These are phyloP conservation scores for Exophiala spinifera DNA, from an alignment of 2,329 filamentous ascomycete genomes.

Conservation along the genomic window DNA sequence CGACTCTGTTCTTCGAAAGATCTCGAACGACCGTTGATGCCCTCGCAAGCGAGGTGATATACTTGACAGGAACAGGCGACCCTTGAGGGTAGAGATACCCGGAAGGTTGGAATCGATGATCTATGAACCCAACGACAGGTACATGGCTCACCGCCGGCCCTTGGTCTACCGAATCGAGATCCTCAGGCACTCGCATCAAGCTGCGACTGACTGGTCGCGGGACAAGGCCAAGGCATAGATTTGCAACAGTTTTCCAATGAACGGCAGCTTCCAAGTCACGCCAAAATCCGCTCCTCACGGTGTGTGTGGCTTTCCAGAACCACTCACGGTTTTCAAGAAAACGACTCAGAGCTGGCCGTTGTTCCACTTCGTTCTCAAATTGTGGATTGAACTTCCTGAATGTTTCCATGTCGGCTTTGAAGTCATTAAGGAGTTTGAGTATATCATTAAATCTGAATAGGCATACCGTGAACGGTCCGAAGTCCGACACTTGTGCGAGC, in stretches of 20 bases:
- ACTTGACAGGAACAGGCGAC: constrained; percentile 9
- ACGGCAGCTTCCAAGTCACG: constrained; percentile 1
- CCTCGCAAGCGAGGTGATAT: neutral
- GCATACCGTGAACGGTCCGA: neutral
- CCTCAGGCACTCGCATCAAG: neutral
- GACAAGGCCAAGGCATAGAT: constrained; percentile 8
- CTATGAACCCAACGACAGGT: too few relatives aligned
- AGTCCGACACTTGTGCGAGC: neutral
- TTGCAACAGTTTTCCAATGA: neutral
- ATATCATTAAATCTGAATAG: neutral
- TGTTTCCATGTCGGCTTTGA: too few relatives aligned
- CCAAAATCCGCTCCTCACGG: neutral
- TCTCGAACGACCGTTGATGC: constrained; percentile 5
- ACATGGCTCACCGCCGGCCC: neutral
- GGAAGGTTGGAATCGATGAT: constrained; percentile 4
- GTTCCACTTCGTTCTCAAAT: neutral
- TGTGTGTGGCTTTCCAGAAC: neutral
- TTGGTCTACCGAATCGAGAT: too few relatives aligned
- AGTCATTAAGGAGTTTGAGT: too few relatives aligned
- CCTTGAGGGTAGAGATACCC: constrained; percentile 12
- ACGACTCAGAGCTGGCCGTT: too few relatives aligned
- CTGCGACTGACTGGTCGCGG: neutral
- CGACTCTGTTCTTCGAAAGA: constrained; percentile 4
- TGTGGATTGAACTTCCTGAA: neutral
- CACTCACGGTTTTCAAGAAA: neutral